phyloP scores from a whole-genome alignment of 148 eudicot genomes.

The Persicaria tinctoria region DNA sequence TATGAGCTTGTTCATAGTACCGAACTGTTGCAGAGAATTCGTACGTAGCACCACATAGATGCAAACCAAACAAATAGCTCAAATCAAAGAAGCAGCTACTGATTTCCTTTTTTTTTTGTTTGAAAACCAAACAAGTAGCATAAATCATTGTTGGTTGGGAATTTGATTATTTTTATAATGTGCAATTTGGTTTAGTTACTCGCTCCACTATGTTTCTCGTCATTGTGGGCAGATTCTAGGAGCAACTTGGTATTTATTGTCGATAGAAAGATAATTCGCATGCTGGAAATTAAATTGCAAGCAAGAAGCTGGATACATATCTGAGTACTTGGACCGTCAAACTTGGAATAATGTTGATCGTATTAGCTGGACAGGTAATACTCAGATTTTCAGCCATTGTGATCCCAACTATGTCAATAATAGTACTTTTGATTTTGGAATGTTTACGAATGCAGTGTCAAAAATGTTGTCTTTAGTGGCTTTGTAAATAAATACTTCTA shows the following conservation, averaged over 20 bases:
- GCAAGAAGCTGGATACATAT: slow-evolving; percentile 25
- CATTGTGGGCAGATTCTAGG: slow-evolving; percentile 42
- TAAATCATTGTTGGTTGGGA: too few species aligned
- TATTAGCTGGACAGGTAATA: slow-evolving; percentile 36
- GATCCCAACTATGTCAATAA: slow-evolving; percentile 24
- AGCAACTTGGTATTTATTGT: slow-evolving; percentile 61
- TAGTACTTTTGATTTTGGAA: slow-evolving; percentile 41
- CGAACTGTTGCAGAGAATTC: too few species aligned
- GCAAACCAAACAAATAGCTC: too few species aligned
- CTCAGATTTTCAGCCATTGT: slow-evolving; percentile 37
- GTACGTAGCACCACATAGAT: too few species aligned
- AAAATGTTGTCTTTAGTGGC: slow-evolving; percentile 39
- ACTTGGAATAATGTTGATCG: slow-evolving; percentile 22
- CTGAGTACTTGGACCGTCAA: slow-evolving; percentile 39
- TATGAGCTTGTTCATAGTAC: too few species aligned
- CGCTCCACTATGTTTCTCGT: neutral
- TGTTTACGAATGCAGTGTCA: slow-evolving; percentile 37
- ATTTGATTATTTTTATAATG: neutral
- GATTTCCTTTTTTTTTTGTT: too few species aligned
- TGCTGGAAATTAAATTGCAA: slow-evolving; percentile 49
- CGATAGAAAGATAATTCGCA: slow-evolving; percentile 48
- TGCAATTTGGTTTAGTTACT: neutral
- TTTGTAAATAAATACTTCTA: slow-evolving; percentile 58
- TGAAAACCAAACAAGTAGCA: too few species aligned
- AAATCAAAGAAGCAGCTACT: too few species aligned